These are phyloP conservation scores for Aspergillus spinulosporus DNA, from an alignment of 2,329 filamentous ascomycete genomes.

Conservation along the genomic window DNA sequence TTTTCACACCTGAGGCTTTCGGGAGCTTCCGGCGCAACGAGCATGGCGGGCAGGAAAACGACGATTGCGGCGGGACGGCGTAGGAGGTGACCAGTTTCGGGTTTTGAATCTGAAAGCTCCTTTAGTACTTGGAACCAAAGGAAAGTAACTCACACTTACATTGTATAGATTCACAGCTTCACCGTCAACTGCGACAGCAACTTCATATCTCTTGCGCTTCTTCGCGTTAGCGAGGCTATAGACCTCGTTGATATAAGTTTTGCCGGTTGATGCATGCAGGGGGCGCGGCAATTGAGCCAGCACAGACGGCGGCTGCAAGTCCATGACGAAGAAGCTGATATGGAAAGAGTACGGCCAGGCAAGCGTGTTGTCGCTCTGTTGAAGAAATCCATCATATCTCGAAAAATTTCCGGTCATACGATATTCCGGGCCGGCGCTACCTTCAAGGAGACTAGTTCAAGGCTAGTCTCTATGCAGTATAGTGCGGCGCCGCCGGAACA, in stretches of 20 bases:
- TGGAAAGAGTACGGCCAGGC: conserved; percentile 3
- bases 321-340: conserved; percentile 34
- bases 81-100: conserved; percentile 63
- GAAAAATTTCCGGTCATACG: conserved; percentile 41
- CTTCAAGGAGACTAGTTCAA: background rate
- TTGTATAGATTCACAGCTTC: conserved; percentile 65
- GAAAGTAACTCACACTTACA: conserved; percentile 42
- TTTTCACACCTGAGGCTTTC: conserved; percentile 46
- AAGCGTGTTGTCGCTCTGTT: conserved; percentile 19
- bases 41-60: conserved; percentile 58
- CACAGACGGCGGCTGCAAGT: conserved; percentile 46
- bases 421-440: conserved; percentile 26
- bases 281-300: conserved; percentile 50
- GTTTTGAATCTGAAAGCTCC: conserved; percentile 54
- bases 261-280: conserved; percentile 41
- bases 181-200: conserved; percentile 60
- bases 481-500: conserved; percentile 11
- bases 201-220: conserved; percentile 64
- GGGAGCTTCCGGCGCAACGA: conserved; percentile 56
- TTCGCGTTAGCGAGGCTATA: conserved; percentile 56
- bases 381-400: conserved; percentile 26
- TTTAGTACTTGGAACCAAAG: background rate
- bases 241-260: conserved; percentile 49
- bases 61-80: conserved; percentile 60
- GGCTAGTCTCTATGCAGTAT: background rate